Base-by-base conservation (phyloP, 2,329 filamentous ascomycete species). In the Verticillium dahliae region DNA sequence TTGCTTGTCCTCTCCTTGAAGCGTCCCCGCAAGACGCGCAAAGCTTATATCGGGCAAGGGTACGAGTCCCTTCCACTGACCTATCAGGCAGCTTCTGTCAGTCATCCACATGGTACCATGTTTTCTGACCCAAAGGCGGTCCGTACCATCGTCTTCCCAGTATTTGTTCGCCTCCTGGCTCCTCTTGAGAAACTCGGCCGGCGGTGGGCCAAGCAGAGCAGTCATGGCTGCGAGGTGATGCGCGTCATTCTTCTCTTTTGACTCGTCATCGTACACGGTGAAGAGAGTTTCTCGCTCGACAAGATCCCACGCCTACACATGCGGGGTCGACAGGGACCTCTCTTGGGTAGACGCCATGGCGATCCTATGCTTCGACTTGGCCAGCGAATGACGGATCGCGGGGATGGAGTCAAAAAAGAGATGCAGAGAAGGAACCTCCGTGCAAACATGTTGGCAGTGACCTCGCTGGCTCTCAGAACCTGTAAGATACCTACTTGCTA, bases 201-300 rank as follows among this genome's bases (percentile, higher is more conserved):
- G 70, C 7, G 70, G 71, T 1, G 69, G 69, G 1, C 71, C 70
- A 33, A 72, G 63, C 0, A 72, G 65, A 1, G 69, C 67, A 1
- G 67, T 68, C 62, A 73, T 71, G 18, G 66, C 65, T 15, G 70
- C 71, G 2, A 72, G 62, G 56, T 73, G 70, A 55, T 69, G 61
- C 7, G 69, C 67, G 7, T 71, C 64, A 56, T 73, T 72, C 1
- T 59, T 56, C 54, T 69, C 69, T 54, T 59, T 3, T 4, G 62
- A 66, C 2, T 67, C 62, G 6, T 55, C 9, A n/a, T 70, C 67
- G 56, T 70, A 71, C 6, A 69, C 56, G 0, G 58, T 3, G 38
- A 41, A 41, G 14, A 3, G 14, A 41, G 57, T 33, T 31, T 66
- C 59, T 11, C 27, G 45, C 35, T 70, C 62, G 2, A 72, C 62